Base-by-base conservation (phyloP, 345 rosid genomes). In the Citrus australasica region DNA sequence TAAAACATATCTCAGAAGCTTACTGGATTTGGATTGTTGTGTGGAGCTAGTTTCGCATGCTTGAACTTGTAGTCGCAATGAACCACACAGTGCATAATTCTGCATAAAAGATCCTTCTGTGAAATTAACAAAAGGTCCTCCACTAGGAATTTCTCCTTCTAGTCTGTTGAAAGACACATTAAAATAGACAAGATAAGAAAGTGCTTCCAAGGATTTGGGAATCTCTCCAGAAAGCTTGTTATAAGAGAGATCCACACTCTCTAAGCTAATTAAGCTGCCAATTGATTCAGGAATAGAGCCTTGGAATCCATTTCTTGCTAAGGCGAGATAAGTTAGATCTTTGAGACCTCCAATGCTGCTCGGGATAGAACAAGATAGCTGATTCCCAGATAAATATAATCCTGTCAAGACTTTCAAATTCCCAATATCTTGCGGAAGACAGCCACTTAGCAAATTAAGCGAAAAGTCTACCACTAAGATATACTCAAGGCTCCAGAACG, bases 341-440 rank as follows among this genome's bases (percentile, higher is more conserved):
- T 38, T 53, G 28, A 71, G 76, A 16, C 35, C 32, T 1, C 73
- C 67, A n/a, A 73, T 37, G 53, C 59, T 53, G 2, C 19, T 7
- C 0, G 82, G 82, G 9, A 74, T 53, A 9, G 37, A n/a, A 46
- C 74, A 33, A 4, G 69, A 69, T 11, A 79, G 51, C 10, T 25
- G 62, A 67, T 79, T 79, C 14, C 53, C 33, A 11, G 78, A 79
- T 27, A 79, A 67, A 42, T 67, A 10, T 71, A 79, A 21, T 30
- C 3, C 13, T 67, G 14, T 38, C 16, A 56, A 21, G 3, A 66
- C 77, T 22, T 14, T 48, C 42, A 73, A 10, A 9, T 79, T 73
- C n/a, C 46, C 60, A 19, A 73, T 35, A 19, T 58, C 68, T 16
- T 0, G 4, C 28, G 69, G 38, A 1, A 79, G 33, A 21, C 69